phyloP scores from a whole-genome alignment of 495 filamentous ascomycete genomes.

The Saxophila tyrrhenica region DNA sequence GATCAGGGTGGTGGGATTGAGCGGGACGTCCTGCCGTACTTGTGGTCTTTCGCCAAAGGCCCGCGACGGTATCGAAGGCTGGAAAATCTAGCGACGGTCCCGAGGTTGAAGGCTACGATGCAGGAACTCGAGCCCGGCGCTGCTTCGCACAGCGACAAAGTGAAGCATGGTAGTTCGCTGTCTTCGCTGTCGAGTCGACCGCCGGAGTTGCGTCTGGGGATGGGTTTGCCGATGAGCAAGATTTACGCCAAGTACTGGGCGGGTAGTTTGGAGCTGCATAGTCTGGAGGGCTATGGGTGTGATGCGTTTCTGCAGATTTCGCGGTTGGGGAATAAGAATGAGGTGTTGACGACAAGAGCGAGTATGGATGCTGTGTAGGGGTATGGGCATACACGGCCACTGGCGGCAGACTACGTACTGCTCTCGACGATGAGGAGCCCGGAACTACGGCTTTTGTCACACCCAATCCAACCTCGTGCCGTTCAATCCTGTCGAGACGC shows the following conservation, averaged over 20 bases:
- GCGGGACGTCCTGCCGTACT: slow-evolving; percentile 67
- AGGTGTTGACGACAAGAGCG: slow-evolving; percentile 81
- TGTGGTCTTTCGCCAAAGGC: slow-evolving; percentile 96
- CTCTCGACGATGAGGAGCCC: no score
- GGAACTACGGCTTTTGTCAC: no score
- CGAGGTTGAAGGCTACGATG: slow-evolving; percentile 87
- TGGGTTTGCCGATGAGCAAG: slow-evolving; percentile 85
- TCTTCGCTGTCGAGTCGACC: slow-evolving; percentile 66
- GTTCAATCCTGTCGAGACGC: no score
- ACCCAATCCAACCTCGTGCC: no score
- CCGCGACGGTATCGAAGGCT: slow-evolving; percentile 61
- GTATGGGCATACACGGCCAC: background rate
- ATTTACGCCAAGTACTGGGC: slow-evolving; percentile 99
- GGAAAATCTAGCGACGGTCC: slow-evolving; percentile 73
- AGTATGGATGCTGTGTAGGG: slow-evolving; percentile 75
- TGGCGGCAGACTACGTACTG: no score
- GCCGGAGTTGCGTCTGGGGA: slow-evolving; percentile 79
- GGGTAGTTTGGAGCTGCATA: slow-evolving; percentile 82
- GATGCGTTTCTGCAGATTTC: slow-evolving; percentile 96
- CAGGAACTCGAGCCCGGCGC: slow-evolving; percentile 54
- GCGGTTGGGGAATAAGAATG: slow-evolving; percentile 96
- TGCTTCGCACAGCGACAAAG: slow-evolving; percentile 14
- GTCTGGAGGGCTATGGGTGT: slow-evolving; percentile 91
- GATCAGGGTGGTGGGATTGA: slow-evolving; percentile 92
- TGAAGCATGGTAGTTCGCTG: slow-evolving; percentile 45